Conservation (phyloP, 306 rosid genomes). For the Inga laurina region DNA sequence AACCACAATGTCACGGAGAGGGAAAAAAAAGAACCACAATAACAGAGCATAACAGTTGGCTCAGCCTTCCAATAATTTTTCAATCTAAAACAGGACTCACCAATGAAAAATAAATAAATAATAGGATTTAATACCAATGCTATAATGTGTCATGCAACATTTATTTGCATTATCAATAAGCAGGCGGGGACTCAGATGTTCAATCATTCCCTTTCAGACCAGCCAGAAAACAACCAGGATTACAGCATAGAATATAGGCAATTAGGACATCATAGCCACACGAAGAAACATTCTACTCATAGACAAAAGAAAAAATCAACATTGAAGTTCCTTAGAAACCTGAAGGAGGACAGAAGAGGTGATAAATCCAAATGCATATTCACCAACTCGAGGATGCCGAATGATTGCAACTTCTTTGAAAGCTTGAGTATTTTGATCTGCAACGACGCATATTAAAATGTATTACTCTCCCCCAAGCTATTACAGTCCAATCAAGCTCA, state of each 20-base stretch:
- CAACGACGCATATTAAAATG: constrained; percentile 15
- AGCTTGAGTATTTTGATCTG: constrained; percentile 93
- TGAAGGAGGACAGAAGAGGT: constrained; percentile 89
- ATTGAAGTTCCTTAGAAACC: constrained; percentile 47
- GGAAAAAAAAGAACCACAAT: background rate
- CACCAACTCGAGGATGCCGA: constrained; percentile 97
- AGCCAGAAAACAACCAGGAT: constrained; percentile 4
- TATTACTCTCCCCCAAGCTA: constrained; percentile 18
- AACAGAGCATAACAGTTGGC: background rate
- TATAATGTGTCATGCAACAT: background rate
- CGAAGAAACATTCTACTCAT: background rate
- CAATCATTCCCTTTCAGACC: constrained; percentile 8
- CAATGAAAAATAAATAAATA: background rate
- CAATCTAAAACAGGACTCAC: background rate
- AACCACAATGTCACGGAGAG: background rate
- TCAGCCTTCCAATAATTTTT: background rate
- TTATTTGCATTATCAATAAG: background rate
- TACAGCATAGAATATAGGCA: background rate
- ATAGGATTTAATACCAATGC: background rate
- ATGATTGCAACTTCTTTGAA: constrained; percentile 98
- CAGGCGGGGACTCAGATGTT: background rate
- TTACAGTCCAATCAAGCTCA: background rate
- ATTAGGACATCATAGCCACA: constrained; percentile 7
- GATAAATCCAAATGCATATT: constrained; percentile 97
- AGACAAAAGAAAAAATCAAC: background rate